Base-by-base conservation (phyloP, 768 basidiomycete species). In the Calocybe cyanea region DNA sequence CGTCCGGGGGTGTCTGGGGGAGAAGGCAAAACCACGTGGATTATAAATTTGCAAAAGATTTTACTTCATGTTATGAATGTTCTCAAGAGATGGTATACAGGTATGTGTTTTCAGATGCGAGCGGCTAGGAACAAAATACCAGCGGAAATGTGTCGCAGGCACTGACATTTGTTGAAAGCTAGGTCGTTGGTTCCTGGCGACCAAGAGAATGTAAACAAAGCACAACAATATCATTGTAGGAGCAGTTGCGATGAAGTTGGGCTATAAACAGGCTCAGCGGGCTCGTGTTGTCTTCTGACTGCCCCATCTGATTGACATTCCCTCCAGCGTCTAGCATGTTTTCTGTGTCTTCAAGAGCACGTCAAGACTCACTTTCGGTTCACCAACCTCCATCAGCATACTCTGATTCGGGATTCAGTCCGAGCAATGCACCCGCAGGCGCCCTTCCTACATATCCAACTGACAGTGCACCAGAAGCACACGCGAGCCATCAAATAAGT, bases 1-100 rank as follows among this genome's bases (percentile, higher is more conserved):
- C 34, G 31, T 43, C 42, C 47, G 51, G 51, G 21, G 47, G 51
- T 52, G 41, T 52, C 41, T 8, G 48, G 51, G 51, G 51, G 25
- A 21, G 32, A 14, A n/a, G 18, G 10, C 28, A 4, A n/a, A 23
- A n/a, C 40, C 48, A 43, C 40, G 34, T 52, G 47, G 19, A 32
- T 21, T 41, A 38, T 38, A 23, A 21, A 10, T 33, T 34, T 45
- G 13, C 10, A 35, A 8, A n/a, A n/a, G 38, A 15, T 7, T 28
- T 45, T 48, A 44, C 46, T 38, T 42, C 51, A n/a, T 45, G 46
- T 46, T 43, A 15, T 21, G 42, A 41, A 45, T 17, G 7, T 41
- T 30, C 20, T 38, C 25, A 11, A 28, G 34, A 14, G 7, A 36
- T 11, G 30, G 13, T 36, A 18, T 15, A 33, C 18, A 38, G 43